Evolutionary conservation across 139 green algal species (phyloP).

Genomic region (Coelastrella sp.): DNA sequence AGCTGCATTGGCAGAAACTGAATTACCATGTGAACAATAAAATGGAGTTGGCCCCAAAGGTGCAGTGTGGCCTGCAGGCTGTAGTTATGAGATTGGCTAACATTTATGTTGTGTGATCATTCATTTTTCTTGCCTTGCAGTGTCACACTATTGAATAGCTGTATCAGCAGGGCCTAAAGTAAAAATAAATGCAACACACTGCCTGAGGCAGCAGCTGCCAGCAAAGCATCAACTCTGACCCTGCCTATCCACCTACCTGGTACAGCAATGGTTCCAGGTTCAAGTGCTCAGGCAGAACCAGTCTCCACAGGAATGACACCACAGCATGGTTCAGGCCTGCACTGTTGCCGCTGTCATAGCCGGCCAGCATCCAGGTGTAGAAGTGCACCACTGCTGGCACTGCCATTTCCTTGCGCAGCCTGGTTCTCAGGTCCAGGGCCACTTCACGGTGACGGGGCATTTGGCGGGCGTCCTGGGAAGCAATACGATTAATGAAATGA

Average conservation of each 20-base stretch:
- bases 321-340: conserved; percentile 69
- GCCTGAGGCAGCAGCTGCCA: background rate
- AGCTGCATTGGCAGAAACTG: no score
- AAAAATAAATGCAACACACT: background rate
- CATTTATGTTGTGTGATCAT: no score
- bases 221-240: background rate
- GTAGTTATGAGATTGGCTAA: no score
- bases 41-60: no score
- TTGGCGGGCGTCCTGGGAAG: background rate
- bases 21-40: no score
- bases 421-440: conserved; percentile 57
- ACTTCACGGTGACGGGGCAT: conserved; percentile 32
- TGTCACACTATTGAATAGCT: no score
- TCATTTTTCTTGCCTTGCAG: no score
- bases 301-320: conserved; percentile 68
- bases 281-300: conserved; percentile 64
- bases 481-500: background rate
- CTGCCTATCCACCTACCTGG: conserved; percentile 53
- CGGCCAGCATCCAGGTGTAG: conserved; percentile 71
- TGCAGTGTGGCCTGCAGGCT: no score
- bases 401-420: conserved; percentile 66
- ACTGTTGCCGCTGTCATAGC: conserved; percentile 63
- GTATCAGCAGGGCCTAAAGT: no score
- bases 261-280: conserved; percentile 87
- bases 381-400: conserved; percentile 79